Conservation (phyloP, 1,284 basidiomycete genomes). For the Boletus calvinii region DNA sequence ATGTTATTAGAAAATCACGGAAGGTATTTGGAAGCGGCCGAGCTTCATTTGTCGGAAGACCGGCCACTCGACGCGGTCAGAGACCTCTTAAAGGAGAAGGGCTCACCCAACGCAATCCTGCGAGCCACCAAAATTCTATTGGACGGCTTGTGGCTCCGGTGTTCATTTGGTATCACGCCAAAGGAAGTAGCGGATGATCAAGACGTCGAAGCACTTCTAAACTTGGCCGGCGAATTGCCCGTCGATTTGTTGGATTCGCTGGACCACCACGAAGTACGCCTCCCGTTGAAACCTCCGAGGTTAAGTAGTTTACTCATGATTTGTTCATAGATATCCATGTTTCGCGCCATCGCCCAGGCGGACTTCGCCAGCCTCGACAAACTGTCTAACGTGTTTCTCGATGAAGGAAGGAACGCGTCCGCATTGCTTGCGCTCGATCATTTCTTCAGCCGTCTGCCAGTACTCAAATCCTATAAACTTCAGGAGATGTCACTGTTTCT, state of each 20-base stretch:
- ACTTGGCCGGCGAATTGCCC: conserved; percentile 21
- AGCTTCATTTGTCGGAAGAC: conserved; percentile 53
- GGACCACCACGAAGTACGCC: conserved; percentile 19
- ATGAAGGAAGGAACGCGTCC: neutral
- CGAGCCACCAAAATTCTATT: conserved; percentile 33
- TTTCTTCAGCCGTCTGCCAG: conserved; percentile 19
- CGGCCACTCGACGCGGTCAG: conserved; percentile 47
- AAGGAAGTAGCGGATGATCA: conserved; percentile 9
- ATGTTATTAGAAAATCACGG: conserved; percentile 47
- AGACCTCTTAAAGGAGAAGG: conserved; percentile 41
- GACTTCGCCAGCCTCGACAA: conserved; percentile 13
- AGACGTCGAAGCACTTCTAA: conserved; percentile 15
- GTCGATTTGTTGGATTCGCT: conserved; percentile 13
- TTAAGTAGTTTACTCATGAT: neutral
- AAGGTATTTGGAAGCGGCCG: conserved; percentile 51
- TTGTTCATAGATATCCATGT: conserved; percentile 25
- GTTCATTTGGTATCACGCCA: conserved; percentile 25
- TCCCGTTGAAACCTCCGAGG: neutral
- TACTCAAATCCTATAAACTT: conserved; percentile 11
- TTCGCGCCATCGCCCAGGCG: conserved; percentile 20
- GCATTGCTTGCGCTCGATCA: conserved; percentile 31
- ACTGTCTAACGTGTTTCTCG: conserved; percentile 16
- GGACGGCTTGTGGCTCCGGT: conserved; percentile 25
- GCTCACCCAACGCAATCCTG: conserved; percentile 29
- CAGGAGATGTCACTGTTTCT: conserved; percentile 35